Evolutionary conservation across 2,329 filamentous ascomycete species (phyloP).

Genomic region (Microdochium trichocladiopsis): DNA sequence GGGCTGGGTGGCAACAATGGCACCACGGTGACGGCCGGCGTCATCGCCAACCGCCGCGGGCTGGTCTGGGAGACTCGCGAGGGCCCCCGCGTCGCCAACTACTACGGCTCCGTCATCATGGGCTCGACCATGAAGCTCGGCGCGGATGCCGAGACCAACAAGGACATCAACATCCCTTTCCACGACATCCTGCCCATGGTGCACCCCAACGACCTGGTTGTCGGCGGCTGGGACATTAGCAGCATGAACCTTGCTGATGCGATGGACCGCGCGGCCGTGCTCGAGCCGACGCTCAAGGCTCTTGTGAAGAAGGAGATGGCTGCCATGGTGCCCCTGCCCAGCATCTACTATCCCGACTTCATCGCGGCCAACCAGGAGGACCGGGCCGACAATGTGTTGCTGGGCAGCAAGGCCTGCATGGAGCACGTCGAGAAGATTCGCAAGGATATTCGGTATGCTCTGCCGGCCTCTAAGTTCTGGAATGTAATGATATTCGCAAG

Average conservation of each 20-base stretch:
- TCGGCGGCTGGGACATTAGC: slow-evolving; percentile 98
- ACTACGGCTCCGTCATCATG: slow-evolving; percentile 98
- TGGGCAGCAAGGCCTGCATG: slow-evolving; percentile 75
- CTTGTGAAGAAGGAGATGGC: slow-evolving; percentile 91
- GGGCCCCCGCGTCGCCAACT: slow-evolving; percentile 79
- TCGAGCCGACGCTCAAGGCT: slow-evolving; percentile 89
- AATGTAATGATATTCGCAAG: neutral
- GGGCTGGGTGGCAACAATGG: slow-evolving; percentile 98
- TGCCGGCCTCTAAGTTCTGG: neutral
- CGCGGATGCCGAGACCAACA: slow-evolving; percentile 71
- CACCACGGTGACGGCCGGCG: slow-evolving; percentile 92
- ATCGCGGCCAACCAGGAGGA: slow-evolving; percentile 98
- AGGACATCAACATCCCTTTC: slow-evolving; percentile 95
- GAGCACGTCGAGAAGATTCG: slow-evolving; percentile 91
- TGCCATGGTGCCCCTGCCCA: slow-evolving; percentile 79
- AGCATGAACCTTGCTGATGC: slow-evolving; percentile 79
- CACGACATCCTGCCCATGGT: slow-evolving; percentile 92
- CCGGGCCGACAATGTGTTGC: slow-evolving; percentile 83
- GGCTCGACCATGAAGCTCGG: slow-evolving; percentile 95
- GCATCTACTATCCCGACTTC: slow-evolving; percentile 98
- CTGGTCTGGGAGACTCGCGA: slow-evolving; percentile 93
- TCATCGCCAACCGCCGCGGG: slow-evolving; percentile 85
- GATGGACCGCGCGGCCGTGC: slow-evolving; percentile 92
- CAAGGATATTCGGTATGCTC: slow-evolving; percentile 71
- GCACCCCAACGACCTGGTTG: slow-evolving; percentile 89